phyloP scores from a whole-genome alignment of 305 asterid genomes.

The Fraxinus dipetala region DNA sequence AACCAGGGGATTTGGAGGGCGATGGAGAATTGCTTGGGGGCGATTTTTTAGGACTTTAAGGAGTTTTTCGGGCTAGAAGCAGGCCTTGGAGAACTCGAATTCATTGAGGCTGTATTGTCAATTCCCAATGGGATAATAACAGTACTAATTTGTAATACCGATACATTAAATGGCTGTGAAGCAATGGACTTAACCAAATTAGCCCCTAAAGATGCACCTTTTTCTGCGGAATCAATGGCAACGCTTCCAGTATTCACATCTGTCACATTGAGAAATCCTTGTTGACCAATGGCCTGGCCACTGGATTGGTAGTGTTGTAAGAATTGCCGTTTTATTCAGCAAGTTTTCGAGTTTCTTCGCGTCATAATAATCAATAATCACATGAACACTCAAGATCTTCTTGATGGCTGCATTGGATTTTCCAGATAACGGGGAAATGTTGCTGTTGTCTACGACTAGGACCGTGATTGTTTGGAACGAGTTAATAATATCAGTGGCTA shows the following conservation, averaged over 20 bases:
- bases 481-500: conserved; percentile 49
- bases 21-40: conserved; percentile 15
- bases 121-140: conserved; percentile 44
- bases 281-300: conserved; percentile 47
- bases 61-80: conserved; percentile 20
- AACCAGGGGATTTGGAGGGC: conserved; percentile 15
- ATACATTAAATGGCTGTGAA: conserved; percentile 43
- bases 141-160: conserved; percentile 42
- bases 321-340: conserved; percentile 19
- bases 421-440: conserved; percentile 37
- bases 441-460: conserved; percentile 45
- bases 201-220: conserved; percentile 37
- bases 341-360: conserved; percentile 32
- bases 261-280: conserved; percentile 50
- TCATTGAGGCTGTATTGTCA: conserved; percentile 17
- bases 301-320: conserved; percentile 53
- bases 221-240: conserved; percentile 38
- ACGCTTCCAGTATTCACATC: conserved; percentile 18
- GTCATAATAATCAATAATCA: conserved; percentile 59
- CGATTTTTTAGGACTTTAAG: not conserved
- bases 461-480: conserved; percentile 47
- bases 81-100: conserved; percentile 18
- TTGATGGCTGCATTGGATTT: conserved; percentile 25
- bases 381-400: conserved; percentile 46
- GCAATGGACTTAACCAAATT: conserved; percentile 38